A percentile compares a stretch with the other conserved stretches of the same genome.
Conservation (phyloP, 768 basidiomycete genomes). For the Psilocybe subaeruginosa region DNA sequence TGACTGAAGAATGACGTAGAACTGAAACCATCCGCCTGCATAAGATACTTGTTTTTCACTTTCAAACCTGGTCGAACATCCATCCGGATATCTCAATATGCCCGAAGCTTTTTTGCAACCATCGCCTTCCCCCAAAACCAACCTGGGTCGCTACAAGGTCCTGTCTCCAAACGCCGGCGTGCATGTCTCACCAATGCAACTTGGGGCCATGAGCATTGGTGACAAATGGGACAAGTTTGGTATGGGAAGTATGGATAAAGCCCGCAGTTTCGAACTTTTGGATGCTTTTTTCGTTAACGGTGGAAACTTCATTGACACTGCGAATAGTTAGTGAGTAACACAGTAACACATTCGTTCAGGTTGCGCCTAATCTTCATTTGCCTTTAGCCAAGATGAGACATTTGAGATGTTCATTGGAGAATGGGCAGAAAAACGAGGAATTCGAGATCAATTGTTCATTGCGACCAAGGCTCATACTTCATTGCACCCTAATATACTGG, state of each 20-base stretch:
- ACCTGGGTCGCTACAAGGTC: slow-evolving; percentile 36
- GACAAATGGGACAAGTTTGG: slow-evolving; percentile 35
- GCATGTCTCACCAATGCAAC: slow-evolving; percentile 44
- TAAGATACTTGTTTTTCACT: background rate
- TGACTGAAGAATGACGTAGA: background rate
- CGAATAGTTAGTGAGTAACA: slow-evolving; percentile 42
- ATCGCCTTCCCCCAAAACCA: slow-evolving; percentile 28
- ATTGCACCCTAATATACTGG: background rate
- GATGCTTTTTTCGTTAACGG: slow-evolving; percentile 47
- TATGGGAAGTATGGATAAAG: slow-evolving; percentile 44
- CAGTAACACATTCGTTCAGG: background rate
- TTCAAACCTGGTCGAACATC: background rate
- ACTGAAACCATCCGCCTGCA: background rate
- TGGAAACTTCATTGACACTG: slow-evolving; percentile 54
- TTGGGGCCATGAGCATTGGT: slow-evolving; percentile 48
- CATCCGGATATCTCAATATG: background rate
- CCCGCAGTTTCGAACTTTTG: slow-evolving; percentile 45
- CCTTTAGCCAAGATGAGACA: slow-evolving; percentile 50
- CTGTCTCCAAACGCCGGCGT: slow-evolving; percentile 41
- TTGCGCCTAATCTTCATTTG: background rate
- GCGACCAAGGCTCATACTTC: slow-evolving; percentile 35
- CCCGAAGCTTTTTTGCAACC: slow-evolving; percentile 5
- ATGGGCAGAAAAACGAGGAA: slow-evolving; percentile 49
- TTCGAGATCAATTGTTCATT: slow-evolving; percentile 52
- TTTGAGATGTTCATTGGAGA: slow-evolving; percentile 59